Conservation (phyloP, 306 rosid genomes). For the Fragaria iinumae region DNA sequence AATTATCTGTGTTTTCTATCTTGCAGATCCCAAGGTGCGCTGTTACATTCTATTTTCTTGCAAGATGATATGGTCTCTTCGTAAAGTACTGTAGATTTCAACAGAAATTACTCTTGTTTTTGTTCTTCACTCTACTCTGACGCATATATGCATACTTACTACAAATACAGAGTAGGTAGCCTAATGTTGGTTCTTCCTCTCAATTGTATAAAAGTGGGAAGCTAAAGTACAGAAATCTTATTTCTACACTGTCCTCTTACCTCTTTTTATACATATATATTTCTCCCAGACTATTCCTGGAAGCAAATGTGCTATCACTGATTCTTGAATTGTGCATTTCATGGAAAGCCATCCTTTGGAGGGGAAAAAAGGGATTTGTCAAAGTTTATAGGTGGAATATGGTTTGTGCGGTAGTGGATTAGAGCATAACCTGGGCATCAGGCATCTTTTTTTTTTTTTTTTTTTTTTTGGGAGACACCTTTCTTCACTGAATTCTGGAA, state of each 20-base stretch:
- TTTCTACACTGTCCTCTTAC: not conserved
- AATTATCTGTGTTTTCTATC: constrained; percentile 24
- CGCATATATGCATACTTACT: not conserved
- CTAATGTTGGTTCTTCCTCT: not conserved
- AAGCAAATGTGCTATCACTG: no score
- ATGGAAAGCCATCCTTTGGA: not conserved
- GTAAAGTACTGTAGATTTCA: constrained; percentile 22
- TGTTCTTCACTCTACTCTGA: not conserved
- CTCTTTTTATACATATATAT: not conserved
- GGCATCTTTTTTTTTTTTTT: not conserved
- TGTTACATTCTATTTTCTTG: constrained; percentile 33
- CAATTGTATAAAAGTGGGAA: not conserved
- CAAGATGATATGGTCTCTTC: constrained; percentile 26
- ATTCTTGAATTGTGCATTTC: not conserved
- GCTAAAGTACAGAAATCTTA: not conserved
- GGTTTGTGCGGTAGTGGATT: not conserved
- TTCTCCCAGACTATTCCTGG: no score
- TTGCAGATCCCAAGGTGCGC: constrained; percentile 95
- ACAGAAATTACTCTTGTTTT: constrained; percentile 12
- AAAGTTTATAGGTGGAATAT: not conserved
- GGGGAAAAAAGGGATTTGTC: not conserved
- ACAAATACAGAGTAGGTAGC: not conserved
- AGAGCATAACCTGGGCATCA: not conserved
- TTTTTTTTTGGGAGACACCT: not conserved
- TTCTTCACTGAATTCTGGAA: not conserved